phyloP scores from a whole-genome alignment of 257 asterid species.

The Solanum lignicaule region DNA sequence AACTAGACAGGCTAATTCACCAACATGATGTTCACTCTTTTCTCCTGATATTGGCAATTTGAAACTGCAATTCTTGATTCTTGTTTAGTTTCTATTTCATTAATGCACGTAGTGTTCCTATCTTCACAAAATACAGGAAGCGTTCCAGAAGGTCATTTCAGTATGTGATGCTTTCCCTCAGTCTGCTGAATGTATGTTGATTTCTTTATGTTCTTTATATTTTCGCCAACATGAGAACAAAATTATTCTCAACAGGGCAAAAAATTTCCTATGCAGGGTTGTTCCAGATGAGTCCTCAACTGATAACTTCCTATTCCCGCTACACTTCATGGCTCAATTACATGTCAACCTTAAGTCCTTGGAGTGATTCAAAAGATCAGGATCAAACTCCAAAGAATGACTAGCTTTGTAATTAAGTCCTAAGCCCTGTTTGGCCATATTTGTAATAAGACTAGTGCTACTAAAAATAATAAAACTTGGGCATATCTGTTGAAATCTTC shows the following conservation, averaged over 20 bases:
- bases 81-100: neutral
- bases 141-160: slow-evolving; percentile 41
- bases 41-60: neutral
- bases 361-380: neutral
- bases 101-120: neutral
- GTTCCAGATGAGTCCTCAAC: slow-evolving; percentile 35
- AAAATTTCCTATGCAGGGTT: slow-evolving; percentile 39
- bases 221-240: neutral
- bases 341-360: neutral
- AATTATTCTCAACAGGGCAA: neutral
- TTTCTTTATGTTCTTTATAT: neutral
- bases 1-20: neutral
- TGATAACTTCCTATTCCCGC: neutral
- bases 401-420: neutral
- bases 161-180: slow-evolving; percentile 60
- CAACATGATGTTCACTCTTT: neutral
- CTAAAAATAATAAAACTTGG: neutral
- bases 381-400: neutral
- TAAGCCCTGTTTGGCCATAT: neutral
- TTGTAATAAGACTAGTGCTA: neutral
- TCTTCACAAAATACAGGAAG: slow-evolving; percentile 21
- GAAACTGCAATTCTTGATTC: neutral
- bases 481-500: neutral
- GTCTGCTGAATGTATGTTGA: slow-evolving; percentile 48
- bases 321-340: neutral